Conservation (phyloP, 495 filamentous ascomycete species). For the Trichoderma virens region DNA sequence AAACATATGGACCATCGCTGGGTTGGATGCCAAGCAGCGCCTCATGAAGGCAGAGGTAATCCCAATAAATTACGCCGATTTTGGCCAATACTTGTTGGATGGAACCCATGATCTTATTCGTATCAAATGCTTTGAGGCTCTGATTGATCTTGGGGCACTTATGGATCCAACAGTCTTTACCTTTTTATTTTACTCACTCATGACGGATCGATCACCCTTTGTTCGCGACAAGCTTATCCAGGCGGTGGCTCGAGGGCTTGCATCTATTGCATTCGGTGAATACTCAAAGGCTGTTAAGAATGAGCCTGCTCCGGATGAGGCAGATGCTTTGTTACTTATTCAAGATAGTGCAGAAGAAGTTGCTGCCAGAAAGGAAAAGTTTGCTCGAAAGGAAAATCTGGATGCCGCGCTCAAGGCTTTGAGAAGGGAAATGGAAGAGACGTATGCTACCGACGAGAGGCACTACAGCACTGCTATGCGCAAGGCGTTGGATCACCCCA, state of each 20-base stretch:
- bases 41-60: conserved; percentile 67
- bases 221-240: conserved; percentile 62
- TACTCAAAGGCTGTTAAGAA: conserved; percentile 20
- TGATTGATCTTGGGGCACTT: conserved; percentile 71
- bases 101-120: conserved; percentile 75
- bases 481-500: conserved; percentile 66
- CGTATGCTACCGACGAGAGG: conserved; percentile 1
- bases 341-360: conserved; percentile 58
- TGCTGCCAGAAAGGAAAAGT: conserved; percentile 57
- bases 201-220: conserved; percentile 72
- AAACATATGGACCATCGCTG: conserved; percentile 79
- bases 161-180: conserved; percentile 52
- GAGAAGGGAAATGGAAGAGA: conserved; percentile 55
- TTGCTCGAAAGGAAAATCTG: conserved; percentile 68
- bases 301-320: conserved; percentile 24
- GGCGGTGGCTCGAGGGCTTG: conserved; percentile 64
- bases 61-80: conserved; percentile 52
- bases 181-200: conserved; percentile 64
- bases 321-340: conserved; percentile 60
- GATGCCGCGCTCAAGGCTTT: conserved; percentile 67
- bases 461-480: conserved; percentile 50
- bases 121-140: conserved; percentile 70
- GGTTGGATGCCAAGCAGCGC: conserved; percentile 65
- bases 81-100: conserved; percentile 72
- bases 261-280: conserved; percentile 72